Base-by-base conservation (phyloP, 768 basidiomycete genomes). In the Lanmaoa rubissima region DNA sequence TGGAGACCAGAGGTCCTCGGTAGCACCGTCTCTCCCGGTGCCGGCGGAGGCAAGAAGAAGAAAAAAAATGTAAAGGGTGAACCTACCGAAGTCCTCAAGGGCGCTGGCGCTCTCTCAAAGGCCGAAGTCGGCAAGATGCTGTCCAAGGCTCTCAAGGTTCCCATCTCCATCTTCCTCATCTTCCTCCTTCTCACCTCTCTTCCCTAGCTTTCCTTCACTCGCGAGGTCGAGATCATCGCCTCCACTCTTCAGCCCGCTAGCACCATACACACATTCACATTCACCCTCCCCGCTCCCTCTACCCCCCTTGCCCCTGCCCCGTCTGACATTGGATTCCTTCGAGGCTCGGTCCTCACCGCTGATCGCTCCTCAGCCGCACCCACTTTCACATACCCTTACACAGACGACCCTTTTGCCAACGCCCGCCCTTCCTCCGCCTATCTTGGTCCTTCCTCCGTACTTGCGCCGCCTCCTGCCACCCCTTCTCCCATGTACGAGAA, bases 201-300 rank as follows among this genome's bases (percentile, higher is more conserved):
- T 14, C 36, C 34, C 17, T 40, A 94, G 92, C 85, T 95, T 44
- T 92, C 92, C 9, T 94, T 95, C 72, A 85, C 91, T 36, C 88
- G 90, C 51, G 94, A 96, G 70, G 90, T 95, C 42, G 93, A 95
- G 70, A 88, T 98, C 54, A 90, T 98, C 68, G 92, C 94, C 14
- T 93, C 94, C n/a, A 92, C 93, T 0, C 81, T 95, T 11, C 92
- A 95, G 63, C 95, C 95, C 8, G 88, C 94, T 1, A 92, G 91
- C 7, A 97, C 94, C 16, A 86, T 94, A 44, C 93, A 97, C 69
- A 88, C 85, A 0, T 98, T 97, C 74, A 90, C 90, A 4, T 98
- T 98, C 67, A 87, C 82, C 9, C 81, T 94, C 47, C 88, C 91
- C 47, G 84, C 88, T 5, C 84, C 88, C 12, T 83, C 79, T 41